Percentiles rank a stretch among this genome's conserved stretches.
Evolutionary conservation across 2,329 filamentous ascomycete genomes (phyloP).

Genomic region (Gaeumannomyces tritici): DNA sequence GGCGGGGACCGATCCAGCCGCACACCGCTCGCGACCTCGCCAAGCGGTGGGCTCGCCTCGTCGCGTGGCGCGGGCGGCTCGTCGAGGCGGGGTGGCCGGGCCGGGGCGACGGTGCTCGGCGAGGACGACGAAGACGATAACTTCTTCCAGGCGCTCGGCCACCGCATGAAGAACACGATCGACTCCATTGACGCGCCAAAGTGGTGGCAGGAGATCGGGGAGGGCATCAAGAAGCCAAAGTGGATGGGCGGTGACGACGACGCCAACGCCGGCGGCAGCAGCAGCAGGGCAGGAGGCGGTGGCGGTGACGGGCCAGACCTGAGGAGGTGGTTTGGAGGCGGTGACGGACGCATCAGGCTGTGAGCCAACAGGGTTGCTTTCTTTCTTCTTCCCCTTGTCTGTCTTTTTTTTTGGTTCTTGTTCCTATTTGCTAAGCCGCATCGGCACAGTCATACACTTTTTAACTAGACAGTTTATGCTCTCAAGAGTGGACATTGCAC

Average conservation of each 20-base stretch:
- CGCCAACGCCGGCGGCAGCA: slow-evolving; percentile 12
- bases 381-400: background rate
- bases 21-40: slow-evolving; percentile 5
- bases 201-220: slow-evolving; percentile 65
- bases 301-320: slow-evolving; percentile 23
- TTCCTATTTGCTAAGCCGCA: too few relatives aligned
- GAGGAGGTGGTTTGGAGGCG: slow-evolving; percentile 47
- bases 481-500: too few relatives aligned
- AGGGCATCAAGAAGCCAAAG: slow-evolving; percentile 63
- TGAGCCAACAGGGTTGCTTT: slow-evolving; percentile 6
- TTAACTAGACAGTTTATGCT: too few relatives aligned
- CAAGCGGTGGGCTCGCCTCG: slow-evolving; percentile 18
- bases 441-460: too few relatives aligned
- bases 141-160: slow-evolving; percentile 74
- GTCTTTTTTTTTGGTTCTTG: background rate
- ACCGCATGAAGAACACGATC: slow-evolving; percentile 85
- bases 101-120: slow-evolving; percentile 19
- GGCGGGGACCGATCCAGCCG: slow-evolving; percentile 8
- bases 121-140: slow-evolving; percentile 50
- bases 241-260: slow-evolving; percentile 64
- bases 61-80: slow-evolving; percentile 24
- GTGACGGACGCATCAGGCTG: slow-evolving; percentile 24
- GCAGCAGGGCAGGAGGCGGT: slow-evolving; percentile 7
- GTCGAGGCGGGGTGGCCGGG: slow-evolving; percentile 15
- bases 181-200: slow-evolving; percentile 73